Evolutionary conservation across 257 asterid genomes (phyloP).

Genomic region (Rehmannia glutinosa): DNA sequence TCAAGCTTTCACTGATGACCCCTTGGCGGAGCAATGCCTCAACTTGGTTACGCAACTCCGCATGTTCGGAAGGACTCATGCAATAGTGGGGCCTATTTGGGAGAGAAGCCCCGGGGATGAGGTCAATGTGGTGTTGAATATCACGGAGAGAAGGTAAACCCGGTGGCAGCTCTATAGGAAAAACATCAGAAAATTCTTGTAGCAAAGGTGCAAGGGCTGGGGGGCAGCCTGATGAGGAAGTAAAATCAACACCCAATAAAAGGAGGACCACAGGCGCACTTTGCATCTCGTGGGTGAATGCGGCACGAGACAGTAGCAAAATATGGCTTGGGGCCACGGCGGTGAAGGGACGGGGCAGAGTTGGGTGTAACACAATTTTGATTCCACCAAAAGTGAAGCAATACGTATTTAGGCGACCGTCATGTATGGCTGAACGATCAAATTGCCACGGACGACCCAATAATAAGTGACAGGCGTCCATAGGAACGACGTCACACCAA

Average conservation of each 20-base stretch:
- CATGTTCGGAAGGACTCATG: background rate
- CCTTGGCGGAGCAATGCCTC: background rate
- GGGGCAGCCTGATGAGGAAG: background rate
- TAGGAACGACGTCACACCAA: background rate
- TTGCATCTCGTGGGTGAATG: background rate
- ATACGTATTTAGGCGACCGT: background rate
- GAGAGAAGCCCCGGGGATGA: background rate
- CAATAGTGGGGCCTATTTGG: background rate
- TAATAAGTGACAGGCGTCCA: background rate
- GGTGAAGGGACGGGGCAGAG: too few relatives aligned
- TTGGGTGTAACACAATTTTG: background rate
- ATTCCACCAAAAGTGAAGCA: background rate
- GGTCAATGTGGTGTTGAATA: background rate
- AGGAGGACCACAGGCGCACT: background rate
- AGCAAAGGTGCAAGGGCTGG: background rate
- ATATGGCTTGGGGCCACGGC: background rate
- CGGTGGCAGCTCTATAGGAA: background rate
- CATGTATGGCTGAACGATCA: background rate
- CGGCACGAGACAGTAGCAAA: background rate
- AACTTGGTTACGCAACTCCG: background rate
- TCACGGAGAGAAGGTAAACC: background rate
- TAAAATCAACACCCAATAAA: too few relatives aligned
- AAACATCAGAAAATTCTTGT: background rate
- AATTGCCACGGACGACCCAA: background rate
- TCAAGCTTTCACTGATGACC: background rate